Conservation (phyloP, 1,284 basidiomycete species). For the Ganoderma resinaceum region DNA sequence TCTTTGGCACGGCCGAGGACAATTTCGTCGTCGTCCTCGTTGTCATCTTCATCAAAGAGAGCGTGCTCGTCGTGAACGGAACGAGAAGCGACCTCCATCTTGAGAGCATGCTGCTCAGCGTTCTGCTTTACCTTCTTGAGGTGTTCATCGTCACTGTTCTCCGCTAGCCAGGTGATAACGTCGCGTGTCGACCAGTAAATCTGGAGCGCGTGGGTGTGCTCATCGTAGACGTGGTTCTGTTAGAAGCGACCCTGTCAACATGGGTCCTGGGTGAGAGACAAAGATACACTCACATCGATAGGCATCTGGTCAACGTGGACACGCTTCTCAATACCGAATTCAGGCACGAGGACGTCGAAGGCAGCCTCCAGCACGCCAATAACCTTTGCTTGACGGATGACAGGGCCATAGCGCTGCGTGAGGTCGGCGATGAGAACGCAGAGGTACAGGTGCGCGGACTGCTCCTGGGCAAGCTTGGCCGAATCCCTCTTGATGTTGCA, state of each 20-base stretch:
- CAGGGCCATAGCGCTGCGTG: constrained; percentile 93
- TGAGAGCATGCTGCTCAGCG: constrained; percentile 82
- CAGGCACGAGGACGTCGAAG: constrained; percentile 93
- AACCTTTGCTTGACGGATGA: constrained; percentile 92
- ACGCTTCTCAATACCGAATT: constrained; percentile 97
- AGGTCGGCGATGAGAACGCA: constrained; percentile 94
- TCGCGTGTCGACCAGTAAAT: constrained; percentile 94
- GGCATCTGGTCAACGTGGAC: constrained; percentile 99
- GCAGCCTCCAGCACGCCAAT: constrained; percentile 94
- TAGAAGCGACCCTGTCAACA: neutral
- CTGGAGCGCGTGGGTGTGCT: constrained; percentile 87
- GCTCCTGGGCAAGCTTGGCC: constrained; percentile 92
- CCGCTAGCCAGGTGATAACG: constrained; percentile 93
- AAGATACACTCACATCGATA: constrained; percentile 67
- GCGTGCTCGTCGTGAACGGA: constrained; percentile 87
- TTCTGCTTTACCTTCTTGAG: constrained; percentile 91
- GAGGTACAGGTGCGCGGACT: constrained; percentile 94
- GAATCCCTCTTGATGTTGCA: constrained; percentile 96
- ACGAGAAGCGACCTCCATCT: constrained; percentile 86
- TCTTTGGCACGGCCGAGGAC: constrained; percentile 70
- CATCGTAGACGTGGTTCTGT: constrained; percentile 93
- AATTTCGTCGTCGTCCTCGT: constrained; percentile 81
- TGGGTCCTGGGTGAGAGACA: neutral
- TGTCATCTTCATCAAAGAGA: constrained; percentile 88
- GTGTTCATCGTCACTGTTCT: constrained; percentile 94